These are phyloP conservation scores for Apiospora sp. DNA, from an alignment of 2,329 filamentous ascomycete genomes.

Conservation along the genomic window DNA sequence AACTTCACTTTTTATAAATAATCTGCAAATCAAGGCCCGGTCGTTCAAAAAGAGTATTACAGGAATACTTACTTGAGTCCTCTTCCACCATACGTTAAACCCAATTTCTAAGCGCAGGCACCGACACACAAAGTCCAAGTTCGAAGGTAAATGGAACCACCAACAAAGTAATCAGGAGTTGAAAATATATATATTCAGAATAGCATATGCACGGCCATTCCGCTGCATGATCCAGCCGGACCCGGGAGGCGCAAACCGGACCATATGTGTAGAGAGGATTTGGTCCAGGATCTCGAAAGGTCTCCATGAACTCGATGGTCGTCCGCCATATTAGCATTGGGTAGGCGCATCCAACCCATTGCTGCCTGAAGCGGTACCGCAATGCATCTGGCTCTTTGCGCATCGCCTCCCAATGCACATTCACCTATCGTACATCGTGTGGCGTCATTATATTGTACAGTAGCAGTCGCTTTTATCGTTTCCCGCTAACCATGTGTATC, in stretches of 20 bases:
- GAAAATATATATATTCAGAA: conserved; percentile 17
- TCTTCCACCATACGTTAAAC: no score
- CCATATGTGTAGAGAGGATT: neutral
- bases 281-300: neutral
- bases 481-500: neutral
- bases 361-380: neutral
- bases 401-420: conserved; percentile 14
- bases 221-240: neutral
- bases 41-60: no score
- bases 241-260: neutral
- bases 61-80: no score
- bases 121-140: no score
- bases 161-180: neutral
- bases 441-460: conserved; percentile 24
- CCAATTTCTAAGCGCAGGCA: no score
- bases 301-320: neutral
- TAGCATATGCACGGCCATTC: neutral
- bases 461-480: neutral
- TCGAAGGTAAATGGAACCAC: neutral
- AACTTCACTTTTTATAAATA: neutral
- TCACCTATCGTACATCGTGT: conserved; percentile 22
- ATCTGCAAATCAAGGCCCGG: no score
- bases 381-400: neutral
- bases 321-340: neutral
- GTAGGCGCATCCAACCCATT: neutral